phyloP scores from a whole-genome alignment of 345 rosid genomes.

The Pistacia integerrima region DNA sequence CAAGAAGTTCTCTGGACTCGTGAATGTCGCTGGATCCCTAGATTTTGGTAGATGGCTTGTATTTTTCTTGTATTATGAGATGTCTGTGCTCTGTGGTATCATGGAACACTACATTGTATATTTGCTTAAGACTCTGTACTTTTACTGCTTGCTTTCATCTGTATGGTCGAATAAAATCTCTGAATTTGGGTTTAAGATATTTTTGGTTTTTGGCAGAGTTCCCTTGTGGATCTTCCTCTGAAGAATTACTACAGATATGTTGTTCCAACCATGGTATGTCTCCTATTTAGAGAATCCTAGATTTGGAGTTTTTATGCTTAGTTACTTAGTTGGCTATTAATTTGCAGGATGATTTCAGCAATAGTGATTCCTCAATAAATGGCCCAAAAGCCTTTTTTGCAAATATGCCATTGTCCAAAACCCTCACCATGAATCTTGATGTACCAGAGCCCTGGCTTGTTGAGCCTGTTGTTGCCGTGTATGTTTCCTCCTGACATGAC shows the following conservation, averaged over 20 bases:
- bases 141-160: neutral
- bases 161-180: neutral
- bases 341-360: constrained; percentile 94
- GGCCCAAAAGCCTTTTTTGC: constrained; percentile 97
- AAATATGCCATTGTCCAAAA: constrained; percentile 96
- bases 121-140: neutral
- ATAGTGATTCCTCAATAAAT: constrained; percentile 58
- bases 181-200: constrained; percentile 15
- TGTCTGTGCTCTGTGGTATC: neutral
- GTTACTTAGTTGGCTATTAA: constrained; percentile 29
- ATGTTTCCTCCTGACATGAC: constrained; percentile 38
- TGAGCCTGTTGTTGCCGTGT: constrained; percentile 97
- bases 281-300: constrained; percentile 21
- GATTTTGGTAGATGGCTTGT: constrained; percentile 10
- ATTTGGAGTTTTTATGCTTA: constrained; percentile 23
- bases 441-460: constrained; percentile 99
- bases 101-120: neutral
- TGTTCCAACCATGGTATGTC: constrained; percentile 73
- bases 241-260: constrained; percentile 99
- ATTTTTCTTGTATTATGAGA: neutral
- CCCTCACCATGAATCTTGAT: constrained; percentile 99
- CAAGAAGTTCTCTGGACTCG: neutral
- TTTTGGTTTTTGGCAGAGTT: constrained; percentile 68
- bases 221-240: constrained; percentile 95
- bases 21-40: neutral